Evolutionary conservation across 2,329 filamentous ascomycete species (phyloP).

Genomic region (Pseudogymnoascus sp.): DNA sequence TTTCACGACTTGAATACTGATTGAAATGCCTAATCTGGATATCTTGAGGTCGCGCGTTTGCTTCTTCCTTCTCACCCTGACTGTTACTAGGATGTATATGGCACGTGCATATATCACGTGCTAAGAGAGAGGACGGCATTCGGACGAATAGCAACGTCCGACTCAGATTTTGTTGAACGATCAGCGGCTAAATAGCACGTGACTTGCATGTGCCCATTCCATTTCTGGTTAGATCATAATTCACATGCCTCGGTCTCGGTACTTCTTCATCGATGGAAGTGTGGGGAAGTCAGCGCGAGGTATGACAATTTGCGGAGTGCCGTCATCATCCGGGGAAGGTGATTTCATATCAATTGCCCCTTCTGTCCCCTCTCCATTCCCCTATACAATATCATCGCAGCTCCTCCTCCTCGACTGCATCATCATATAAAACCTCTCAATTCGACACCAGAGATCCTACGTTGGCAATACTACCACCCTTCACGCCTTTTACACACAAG

Average conservation of each 20-base stretch:
- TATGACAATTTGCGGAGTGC: neutral
- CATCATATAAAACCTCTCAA: neutral
- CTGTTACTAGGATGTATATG: neutral
- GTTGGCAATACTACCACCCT: neutral
- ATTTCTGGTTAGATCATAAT: neutral
- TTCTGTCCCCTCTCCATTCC: neutral
- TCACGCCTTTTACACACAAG: neutral
- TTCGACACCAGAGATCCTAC: neutral
- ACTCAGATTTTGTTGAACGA: neutral
- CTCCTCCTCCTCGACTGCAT: neutral
- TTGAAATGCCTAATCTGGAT: neutral
- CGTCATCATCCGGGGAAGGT: neutral
- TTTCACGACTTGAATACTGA: neutral
- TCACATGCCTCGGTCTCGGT: constrained; percentile 4
- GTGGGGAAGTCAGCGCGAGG: neutral
- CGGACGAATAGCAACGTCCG: constrained; percentile 1
- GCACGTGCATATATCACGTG: neutral
- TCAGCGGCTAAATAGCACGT: neutral
- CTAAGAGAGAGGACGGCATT: neutral
- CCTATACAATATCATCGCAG: neutral
- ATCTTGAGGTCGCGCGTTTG: neutral
- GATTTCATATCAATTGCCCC: neutral
- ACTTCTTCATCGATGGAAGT: neutral
- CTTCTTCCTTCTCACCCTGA: neutral
- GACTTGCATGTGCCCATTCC: constrained; percentile 1